Base-by-base conservation (phyloP, 371 early-diverging fungal genomes). In the Entomophthora muscae region DNA sequence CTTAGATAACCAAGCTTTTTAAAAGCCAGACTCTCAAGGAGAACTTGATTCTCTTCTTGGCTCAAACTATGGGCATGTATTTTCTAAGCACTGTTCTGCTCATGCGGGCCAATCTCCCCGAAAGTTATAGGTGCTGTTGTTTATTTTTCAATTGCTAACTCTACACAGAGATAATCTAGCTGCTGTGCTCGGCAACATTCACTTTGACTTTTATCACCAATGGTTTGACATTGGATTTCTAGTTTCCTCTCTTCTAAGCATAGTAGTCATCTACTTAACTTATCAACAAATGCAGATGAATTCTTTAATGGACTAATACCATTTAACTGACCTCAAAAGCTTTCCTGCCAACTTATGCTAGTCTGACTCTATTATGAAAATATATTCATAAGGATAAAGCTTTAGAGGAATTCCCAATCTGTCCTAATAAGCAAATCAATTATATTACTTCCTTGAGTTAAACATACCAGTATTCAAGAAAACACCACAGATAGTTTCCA, bases 191-290 rank as follows among this genome's bases (percentile, higher is more conserved):
- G 83, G 83, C 0, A 73, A 81, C 7, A 79, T 88, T 28, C 85
- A 90, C 60, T 91, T 93, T 66, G 78, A 87, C 68, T 93, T 89
- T 69, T 95, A 92, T 70, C 79, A 83, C 63, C 85, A 81, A 30
- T 95, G 95, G 95, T 93, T 92, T 65, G 95, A 95, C 71, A 78
- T 87, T 26, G 90, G 93, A 17, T 90, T 92, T 71, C 71, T 93
- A 52, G 72, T 87, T n/a, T 81, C 88, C 2, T 91, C 89, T 0
- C 63, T 85, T 12, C 56, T 79, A 32, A 83, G 85, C 12, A 72
- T 76, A 13, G 66, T 76, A n/a, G 70, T 88, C 32, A 69, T 87
- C 26, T 88, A 83, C 65, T 74, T 88, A 42, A 73, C 85, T 32
- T 83, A 88, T 66, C 42, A 42, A 17, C 42, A 42, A 42, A 17